Evolutionary conservation across 345 rosid genomes (phyloP), one percentile per base, ranked within the genome.

Genomic region (Populus ilicifolia): DNA sequence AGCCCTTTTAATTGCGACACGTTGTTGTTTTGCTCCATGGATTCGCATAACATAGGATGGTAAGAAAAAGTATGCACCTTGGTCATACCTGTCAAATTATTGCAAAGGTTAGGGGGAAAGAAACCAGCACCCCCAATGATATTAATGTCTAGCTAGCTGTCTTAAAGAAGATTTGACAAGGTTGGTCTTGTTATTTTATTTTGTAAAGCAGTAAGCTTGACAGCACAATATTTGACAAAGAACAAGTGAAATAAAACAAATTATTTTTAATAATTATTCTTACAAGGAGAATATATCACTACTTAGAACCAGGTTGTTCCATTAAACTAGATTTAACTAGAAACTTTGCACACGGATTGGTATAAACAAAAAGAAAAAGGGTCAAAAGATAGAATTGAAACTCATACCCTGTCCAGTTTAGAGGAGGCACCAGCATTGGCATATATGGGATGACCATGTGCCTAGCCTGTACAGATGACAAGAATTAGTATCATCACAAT

Each of bases 391-490:
- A 9, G 41, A 65, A 30, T 27, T 71, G 33, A 56, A 88, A 56
- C n/a, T 20, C 90, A 78, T 92, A 96, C 99, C 97, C 94, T 80
- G 86, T 90, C 99, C 99, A 96, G 78, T 94, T 89, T 83, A 78
- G 38, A 29, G 99, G 98, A 75, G 99, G 97, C 76, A 96, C 84
- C 82, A 96, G 72, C 99, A 96, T 96, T 54, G 99, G 99, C 95
- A 96, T 88, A 82, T 96, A 94, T 79, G 98, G 98, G 79, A 96
- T 91, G 81, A 96, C 97, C 98, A 94, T 94, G 85, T 94, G 97
- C 82, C 94, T 89, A 67, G 97, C 99, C 99, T 96, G 96, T 54
- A 81, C 50, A 43, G 68, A 81, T 44, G 69, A n/a, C 68, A 75
- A 69, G 78, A 78, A 79, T 69, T 62, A 71, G 80, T 71, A 18